Evolutionary conservation across 257 asterid species (phyloP).

Genomic region (Solanum chaucha): DNA sequence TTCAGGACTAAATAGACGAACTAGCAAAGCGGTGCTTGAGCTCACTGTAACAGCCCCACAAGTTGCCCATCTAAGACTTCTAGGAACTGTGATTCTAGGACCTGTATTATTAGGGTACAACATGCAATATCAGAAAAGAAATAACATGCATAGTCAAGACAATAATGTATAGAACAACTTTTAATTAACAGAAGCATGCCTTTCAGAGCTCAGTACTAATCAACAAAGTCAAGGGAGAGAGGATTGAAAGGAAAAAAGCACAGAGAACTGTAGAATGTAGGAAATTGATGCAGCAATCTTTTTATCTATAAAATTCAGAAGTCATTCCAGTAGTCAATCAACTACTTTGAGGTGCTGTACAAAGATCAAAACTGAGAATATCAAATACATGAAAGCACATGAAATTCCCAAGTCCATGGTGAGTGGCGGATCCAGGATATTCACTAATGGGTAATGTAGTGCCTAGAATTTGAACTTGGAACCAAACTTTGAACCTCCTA

Average conservation of each 20-base stretch:
- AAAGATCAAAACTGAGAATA: not conserved
- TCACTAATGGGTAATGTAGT: not conserved
- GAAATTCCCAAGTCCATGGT: not conserved
- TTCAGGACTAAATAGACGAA: constrained; percentile 71
- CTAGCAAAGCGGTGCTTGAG: constrained; percentile 58
- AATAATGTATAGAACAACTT: too few relatives aligned
- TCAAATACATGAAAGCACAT: not conserved
- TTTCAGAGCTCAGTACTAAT: not conserved
- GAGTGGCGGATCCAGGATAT: not conserved
- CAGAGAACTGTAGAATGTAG: not conserved
- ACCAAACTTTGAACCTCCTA: too few relatives aligned
- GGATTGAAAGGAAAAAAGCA: not conserved
- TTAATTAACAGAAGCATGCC: not conserved
- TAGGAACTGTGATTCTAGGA: constrained; percentile 70
- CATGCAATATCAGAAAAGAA: not conserved
- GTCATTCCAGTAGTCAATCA: not conserved
- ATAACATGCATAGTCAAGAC: not conserved
- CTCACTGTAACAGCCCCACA: constrained; percentile 64
- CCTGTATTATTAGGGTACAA: constrained; percentile 34
- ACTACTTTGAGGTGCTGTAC: not conserved
- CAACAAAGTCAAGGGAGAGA: not conserved
- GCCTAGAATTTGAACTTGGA: too few relatives aligned
- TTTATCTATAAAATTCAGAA: not conserved
- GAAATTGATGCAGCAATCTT: not conserved
- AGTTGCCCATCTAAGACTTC: constrained; percentile 77